A percentile compares a stretch with the other conserved stretches of the same genome.
phyloP scores from a whole-genome alignment of 306 rosid species.

The Sesbania bispinosa region DNA sequence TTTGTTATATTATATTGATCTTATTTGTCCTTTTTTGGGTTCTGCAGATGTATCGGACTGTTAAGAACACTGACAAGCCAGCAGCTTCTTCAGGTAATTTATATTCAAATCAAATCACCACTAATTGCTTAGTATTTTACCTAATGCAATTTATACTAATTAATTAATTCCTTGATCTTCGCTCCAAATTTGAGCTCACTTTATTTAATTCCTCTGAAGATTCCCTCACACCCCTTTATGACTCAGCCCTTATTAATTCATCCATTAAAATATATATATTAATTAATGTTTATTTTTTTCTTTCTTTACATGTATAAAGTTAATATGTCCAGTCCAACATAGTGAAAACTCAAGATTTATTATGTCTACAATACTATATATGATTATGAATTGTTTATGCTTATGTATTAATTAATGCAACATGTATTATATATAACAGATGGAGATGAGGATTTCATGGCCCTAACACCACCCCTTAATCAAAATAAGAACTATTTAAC shows the following conservation, averaged over 20 bases:
- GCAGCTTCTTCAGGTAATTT: conserved; percentile 76
- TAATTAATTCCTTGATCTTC: conserved; percentile 29
- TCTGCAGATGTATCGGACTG: conserved; percentile 91
- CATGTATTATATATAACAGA: conserved; percentile 53
- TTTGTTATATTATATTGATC: not conserved
- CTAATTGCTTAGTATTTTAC: conserved; percentile 7
- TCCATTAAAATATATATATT: conserved; percentile 17
- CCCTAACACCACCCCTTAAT: conserved; percentile 39
- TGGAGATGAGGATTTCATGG: conserved; percentile 76
- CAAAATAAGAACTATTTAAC: conserved; percentile 46
- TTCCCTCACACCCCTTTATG: conserved; percentile 45
- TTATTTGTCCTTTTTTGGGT: conserved; percentile 14
- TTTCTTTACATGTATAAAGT: not conserved
- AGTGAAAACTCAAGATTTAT: not conserved
- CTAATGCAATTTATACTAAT: conserved; percentile 19
- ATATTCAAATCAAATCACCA: not conserved
- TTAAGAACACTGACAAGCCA: conserved; percentile 90
- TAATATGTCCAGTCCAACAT: too few relatives aligned
- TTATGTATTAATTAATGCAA: not conserved
- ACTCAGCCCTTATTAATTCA: conserved; percentile 28
- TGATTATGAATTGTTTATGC: not conserved
- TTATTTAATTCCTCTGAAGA: conserved; percentile 33
- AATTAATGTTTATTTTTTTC: too few relatives aligned
- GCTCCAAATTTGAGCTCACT: conserved; percentile 31
- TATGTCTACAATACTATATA: not conserved